These are phyloP conservation scores for Mucor sp. DNA, from an alignment of 371 early-diverging fungal genomes.

Conservation along the genomic window DNA sequence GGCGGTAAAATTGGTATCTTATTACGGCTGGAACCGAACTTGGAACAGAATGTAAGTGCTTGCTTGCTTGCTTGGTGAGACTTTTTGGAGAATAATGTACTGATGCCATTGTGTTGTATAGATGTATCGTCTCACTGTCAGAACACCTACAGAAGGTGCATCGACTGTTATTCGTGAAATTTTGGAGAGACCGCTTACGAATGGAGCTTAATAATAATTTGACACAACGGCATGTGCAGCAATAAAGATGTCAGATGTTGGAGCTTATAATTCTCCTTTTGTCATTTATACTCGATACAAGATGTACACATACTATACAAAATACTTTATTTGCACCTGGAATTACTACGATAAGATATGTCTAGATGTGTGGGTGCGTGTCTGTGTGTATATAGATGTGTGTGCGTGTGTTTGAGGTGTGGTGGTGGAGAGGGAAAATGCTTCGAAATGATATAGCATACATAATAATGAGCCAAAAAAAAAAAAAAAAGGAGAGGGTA, in stretches of 20 bases:
- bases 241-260: neutral
- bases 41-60: conserved; percentile 80
- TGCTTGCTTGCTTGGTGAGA: neutral
- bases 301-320: neutral
- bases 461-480: neutral
- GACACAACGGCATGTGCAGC: neutral
- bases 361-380: neutral
- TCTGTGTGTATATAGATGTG: neutral
- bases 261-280: neutral
- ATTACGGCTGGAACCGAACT: conserved; percentile 87
- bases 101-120: conserved; percentile 34
- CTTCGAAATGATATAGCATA: neutral
- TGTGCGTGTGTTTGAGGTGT: neutral
- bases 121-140: conserved; percentile 91
- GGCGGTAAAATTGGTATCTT: conserved; percentile 91
- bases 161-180: conserved; percentile 57
- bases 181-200: conserved; percentile 35
- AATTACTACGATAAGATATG: neutral
- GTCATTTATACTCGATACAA: neutral
- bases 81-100: neutral
- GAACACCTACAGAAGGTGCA: conserved; percentile 85
- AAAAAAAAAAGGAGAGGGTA: neutral
- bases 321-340: neutral
- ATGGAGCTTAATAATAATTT: conserved; percentile 7
- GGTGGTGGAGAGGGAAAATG: neutral